Evolutionary conservation across 2,329 filamentous ascomycete species (phyloP), one percentile per base, ranked within the genome.

Genomic region (Apiospora malaysiana): DNA sequence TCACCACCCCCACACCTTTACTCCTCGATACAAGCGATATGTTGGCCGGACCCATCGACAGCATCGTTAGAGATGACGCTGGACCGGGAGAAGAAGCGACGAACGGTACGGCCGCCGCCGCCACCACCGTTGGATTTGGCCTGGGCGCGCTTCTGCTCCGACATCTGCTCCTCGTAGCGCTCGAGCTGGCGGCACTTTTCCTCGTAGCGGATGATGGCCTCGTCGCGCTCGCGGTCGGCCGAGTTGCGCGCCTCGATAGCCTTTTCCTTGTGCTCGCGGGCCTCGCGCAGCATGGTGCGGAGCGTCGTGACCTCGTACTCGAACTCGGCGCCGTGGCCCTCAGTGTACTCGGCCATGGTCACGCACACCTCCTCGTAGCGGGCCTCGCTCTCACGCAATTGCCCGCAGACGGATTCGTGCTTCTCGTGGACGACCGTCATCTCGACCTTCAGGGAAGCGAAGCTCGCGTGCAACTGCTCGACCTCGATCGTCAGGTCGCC

Each of bases 141-240:
- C 18, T 37, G 51, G 51, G 51, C 51, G 18, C 51, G 51, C 18
- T 45, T 56, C 40, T 65, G 49, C 68, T 65, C 51, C 10, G 56
- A 45, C 23, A 45, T 32, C 40, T 65, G 42, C 68, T 65, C 68
- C 12, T 56, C 27, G 7, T 45, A 27, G 18, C 43, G 40, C 43
- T 68, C 43, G 43, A 68, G 46, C 49, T 69, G 49, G 9, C 68
- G 27, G 12, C 68, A 47, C 68, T 59, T 69, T 49, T 69, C 68
- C 68, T 69, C 68, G 49, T 69, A 69, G n/a, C 68, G 32, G 49
- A 40, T 4, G 6, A 69, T 32, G 49, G 68, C 37, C 40, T 43
- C 37, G 10, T 69, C 68, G 37, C 68, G 68, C 68, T 69, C 68
- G n/a, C 63, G 68, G 25, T 69, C 68, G 12, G 68, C 49, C 49